phyloP scores from a whole-genome alignment of 352 stramenopile species.

The Phytophthora agathidicida region DNA sequence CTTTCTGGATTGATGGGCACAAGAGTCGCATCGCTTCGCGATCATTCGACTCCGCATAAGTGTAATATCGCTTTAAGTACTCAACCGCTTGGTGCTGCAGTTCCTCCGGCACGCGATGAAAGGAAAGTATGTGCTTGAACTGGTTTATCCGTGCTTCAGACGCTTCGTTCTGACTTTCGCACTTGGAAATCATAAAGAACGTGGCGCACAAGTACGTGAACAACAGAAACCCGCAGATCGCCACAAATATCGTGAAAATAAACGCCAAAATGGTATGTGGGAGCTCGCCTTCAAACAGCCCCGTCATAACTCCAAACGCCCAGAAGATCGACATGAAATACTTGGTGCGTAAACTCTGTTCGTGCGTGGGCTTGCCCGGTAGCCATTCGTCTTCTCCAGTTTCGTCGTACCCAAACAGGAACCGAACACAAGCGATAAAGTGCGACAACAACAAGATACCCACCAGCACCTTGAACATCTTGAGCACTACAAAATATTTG shows the following conservation, averaged over 20 bases:
- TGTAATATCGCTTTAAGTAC: slow-evolving; percentile 69
- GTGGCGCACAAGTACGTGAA: slow-evolving; percentile 76
- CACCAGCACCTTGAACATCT: slow-evolving; percentile 71
- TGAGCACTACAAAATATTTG: slow-evolving; percentile 59
- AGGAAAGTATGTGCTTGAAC: slow-evolving; percentile 72
- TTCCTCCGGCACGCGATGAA: slow-evolving; percentile 58
- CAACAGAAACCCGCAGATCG: slow-evolving; percentile 64
- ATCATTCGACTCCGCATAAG: slow-evolving; percentile 70
- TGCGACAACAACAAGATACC: slow-evolving; percentile 57
- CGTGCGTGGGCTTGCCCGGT: slow-evolving; percentile 21
- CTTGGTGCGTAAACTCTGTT: slow-evolving; percentile 28
- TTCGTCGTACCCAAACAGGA: slow-evolving; percentile 58
- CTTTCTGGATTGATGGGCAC: slow-evolving; percentile 69
- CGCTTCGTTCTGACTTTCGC: slow-evolving; percentile 57
- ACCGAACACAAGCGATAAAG: slow-evolving; percentile 63
- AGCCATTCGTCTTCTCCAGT: slow-evolving; percentile 61
- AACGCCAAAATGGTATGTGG: slow-evolving; percentile 54
- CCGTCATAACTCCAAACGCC: slow-evolving; percentile 65
- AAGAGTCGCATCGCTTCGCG: slow-evolving; percentile 61
- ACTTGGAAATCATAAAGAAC: slow-evolving; percentile 85
- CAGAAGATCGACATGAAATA: slow-evolving; percentile 74
- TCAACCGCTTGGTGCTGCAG: slow-evolving; percentile 57
- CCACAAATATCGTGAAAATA: slow-evolving; percentile 70
- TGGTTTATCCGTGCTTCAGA: slow-evolving; percentile 73
- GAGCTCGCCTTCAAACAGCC: slow-evolving; percentile 69